phyloP scores from a whole-genome alignment of 2,329 filamentous ascomycete genomes.

The Fusarium newnesense region DNA sequence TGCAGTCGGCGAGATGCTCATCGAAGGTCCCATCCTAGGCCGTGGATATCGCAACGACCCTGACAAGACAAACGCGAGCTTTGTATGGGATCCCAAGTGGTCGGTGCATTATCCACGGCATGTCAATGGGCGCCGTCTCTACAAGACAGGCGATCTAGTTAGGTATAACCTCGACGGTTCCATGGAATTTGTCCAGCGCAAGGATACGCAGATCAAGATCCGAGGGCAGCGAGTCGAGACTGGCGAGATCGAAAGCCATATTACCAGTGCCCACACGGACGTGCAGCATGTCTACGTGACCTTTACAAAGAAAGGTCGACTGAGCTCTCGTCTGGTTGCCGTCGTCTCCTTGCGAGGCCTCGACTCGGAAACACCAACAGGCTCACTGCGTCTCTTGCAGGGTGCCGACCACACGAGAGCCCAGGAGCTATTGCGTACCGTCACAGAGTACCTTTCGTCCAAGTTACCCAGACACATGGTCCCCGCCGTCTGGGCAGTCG shows the following conservation, averaged over 20 bases:
- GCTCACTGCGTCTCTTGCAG: not conserved
- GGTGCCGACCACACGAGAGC: not conserved
- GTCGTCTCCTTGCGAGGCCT: not conserved
- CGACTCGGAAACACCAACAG: not conserved
- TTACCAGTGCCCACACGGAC: not conserved
- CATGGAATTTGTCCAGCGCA: not conserved
- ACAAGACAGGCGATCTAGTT: not conserved
- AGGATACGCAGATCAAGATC: not conserved
- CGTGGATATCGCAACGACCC: not conserved
- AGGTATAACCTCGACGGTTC: not conserved
- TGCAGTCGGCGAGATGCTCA: not conserved
- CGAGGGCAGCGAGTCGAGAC: not conserved
- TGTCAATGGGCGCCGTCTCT: not conserved
- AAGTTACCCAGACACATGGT: not conserved
- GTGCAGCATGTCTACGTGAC: conserved; percentile 9
- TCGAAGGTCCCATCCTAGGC: not conserved
- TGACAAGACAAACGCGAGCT: not conserved
- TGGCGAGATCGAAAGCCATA: not conserved
- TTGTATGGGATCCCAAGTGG: not conserved
- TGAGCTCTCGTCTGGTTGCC: not conserved
- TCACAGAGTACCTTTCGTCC: not conserved
- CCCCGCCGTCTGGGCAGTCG: not conserved
- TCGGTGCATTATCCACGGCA: not conserved
- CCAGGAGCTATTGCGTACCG: not conserved
- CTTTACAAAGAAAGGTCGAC: not conserved